A percentile compares a stretch with the other conserved stretches of the same genome.
Conservation (phyloP, 2,329 filamentous ascomycete species). For the Chaetomium olivaceum region DNA sequence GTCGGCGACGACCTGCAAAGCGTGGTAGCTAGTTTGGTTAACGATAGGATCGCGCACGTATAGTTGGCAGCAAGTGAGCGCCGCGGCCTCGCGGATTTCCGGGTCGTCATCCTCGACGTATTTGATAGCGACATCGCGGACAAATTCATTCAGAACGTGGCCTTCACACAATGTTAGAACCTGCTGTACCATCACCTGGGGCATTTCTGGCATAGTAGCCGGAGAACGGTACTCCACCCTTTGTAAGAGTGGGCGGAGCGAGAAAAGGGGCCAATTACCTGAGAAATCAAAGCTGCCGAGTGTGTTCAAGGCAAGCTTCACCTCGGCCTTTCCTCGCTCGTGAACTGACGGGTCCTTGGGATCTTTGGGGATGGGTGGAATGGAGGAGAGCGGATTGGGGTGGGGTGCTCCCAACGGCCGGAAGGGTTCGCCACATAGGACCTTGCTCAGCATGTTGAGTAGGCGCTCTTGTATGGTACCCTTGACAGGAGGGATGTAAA, state of each 20-base stretch:
- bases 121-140: slow-evolving; percentile 95
- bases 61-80: slow-evolving; percentile 94
- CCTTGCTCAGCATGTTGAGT: slow-evolving; percentile 90
- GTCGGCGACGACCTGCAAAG: slow-evolving; percentile 94
- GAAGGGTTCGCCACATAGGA: slow-evolving; percentile 89
- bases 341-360: slow-evolving; percentile 80
- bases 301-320: slow-evolving; percentile 90
- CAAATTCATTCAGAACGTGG: slow-evolving; percentile 96
- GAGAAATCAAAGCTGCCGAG: slow-evolving; percentile 97
- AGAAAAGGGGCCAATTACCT: slow-evolving; percentile 42
- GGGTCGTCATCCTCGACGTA: slow-evolving; percentile 96
- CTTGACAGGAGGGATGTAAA: slow-evolving; percentile 95
- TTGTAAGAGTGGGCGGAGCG: not conserved
- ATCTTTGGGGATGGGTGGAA: slow-evolving; percentile 84
- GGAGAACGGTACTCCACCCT: not conserved
- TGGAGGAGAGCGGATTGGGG: slow-evolving; percentile 73
- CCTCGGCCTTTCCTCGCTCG: slow-evolving; percentile 78
- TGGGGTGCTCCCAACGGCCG: slow-evolving; percentile 88
- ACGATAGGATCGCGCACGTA: slow-evolving; percentile 97
- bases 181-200: not conserved
- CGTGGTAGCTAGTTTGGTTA: slow-evolving; percentile 95
- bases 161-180: slow-evolving; percentile 44
- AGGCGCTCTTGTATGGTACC: slow-evolving; percentile 90
- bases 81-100: slow-evolving; percentile 89
- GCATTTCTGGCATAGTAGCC: not conserved